These are phyloP conservation scores for Lentinula edodes DNA, from an alignment of 768 basidiomycete genomes.

Conservation along the genomic window DNA sequence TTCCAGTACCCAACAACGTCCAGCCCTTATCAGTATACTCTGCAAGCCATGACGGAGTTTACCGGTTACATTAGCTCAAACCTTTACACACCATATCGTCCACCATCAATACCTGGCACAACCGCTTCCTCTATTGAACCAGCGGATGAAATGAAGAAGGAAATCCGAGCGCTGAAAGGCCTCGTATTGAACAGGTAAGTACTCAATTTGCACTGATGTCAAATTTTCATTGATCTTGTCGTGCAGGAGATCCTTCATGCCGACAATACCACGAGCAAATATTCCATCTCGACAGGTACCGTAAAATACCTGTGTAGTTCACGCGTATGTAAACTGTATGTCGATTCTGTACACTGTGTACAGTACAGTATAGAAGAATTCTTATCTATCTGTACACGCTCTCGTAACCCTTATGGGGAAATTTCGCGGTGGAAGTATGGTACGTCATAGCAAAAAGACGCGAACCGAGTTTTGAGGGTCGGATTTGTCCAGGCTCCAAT, in stretches of 20 bases:
- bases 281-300: not conserved
- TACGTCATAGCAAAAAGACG: conserved; percentile 5
- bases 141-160: conserved; percentile 67
- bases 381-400: not conserved
- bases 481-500: not conserved
- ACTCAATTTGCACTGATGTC: conserved; percentile 5
- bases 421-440: not conserved
- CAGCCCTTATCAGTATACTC: conserved; percentile 50
- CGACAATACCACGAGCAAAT: conserved; percentile 7
- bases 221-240: not conserved
- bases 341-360: too few relatives aligned
- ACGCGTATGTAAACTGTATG: too few relatives aligned
- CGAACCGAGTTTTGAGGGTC: not conserved
- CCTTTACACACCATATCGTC: conserved; percentile 50
- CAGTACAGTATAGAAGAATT: not conserved
- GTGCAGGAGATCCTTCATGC: conserved; percentile 24
- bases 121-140: conserved; percentile 26
- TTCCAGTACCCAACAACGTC: conserved; percentile 19
- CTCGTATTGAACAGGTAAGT: conserved; percentile 69
- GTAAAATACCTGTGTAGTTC: not conserved
- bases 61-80: conserved; percentile 78
- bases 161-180: conserved; percentile 75
- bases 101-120: conserved; percentile 20
- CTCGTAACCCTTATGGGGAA: not conserved
- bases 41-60: conserved; percentile 64